phyloP scores from a whole-genome alignment of 441 rosid species.

The Isatis lusitanica region DNA sequence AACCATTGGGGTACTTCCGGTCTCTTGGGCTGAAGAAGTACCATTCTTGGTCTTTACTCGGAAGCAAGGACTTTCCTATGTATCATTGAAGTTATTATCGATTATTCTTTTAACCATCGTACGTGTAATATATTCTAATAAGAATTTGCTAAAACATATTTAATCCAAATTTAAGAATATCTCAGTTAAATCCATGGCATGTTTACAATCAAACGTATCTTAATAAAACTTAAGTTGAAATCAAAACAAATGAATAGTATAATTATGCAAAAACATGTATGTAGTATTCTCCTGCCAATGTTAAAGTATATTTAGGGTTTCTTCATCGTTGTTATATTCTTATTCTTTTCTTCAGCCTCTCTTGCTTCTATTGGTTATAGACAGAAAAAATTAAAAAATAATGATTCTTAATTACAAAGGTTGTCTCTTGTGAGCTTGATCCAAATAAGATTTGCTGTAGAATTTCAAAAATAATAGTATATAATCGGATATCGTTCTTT shows the following conservation, averaged over 20 bases:
- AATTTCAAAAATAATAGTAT: not conserved
- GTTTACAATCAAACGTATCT: not conserved
- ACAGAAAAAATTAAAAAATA: not conserved
- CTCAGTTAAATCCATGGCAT: not conserved
- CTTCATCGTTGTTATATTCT: constrained; percentile 34
- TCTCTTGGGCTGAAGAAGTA: constrained; percentile 94
- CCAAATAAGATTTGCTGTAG: not conserved
- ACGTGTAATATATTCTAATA: not conserved
- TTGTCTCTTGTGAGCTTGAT: not conserved
- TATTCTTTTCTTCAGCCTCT: constrained; percentile 37
- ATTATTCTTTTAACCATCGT: not conserved
- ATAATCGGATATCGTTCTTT: not conserved
- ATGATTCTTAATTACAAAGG: not conserved
- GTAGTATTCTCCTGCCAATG: not conserved
- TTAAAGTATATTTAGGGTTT: constrained; percentile 38
- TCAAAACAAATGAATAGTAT: not conserved
- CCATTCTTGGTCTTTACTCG: constrained; percentile 97
- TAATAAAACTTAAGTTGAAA: not conserved
- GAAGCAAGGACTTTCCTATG: constrained; percentile 75
- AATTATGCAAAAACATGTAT: not conserved
- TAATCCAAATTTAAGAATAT: not conserved
- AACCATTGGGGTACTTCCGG: constrained; percentile 92
- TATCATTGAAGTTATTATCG: not conserved
- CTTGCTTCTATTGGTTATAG: constrained; percentile 12
- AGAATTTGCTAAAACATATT: not conserved